These are phyloP conservation scores for Calonectria naviculata DNA, from an alignment of 2,329 filamentous ascomycete species.

Conservation along the genomic window DNA sequence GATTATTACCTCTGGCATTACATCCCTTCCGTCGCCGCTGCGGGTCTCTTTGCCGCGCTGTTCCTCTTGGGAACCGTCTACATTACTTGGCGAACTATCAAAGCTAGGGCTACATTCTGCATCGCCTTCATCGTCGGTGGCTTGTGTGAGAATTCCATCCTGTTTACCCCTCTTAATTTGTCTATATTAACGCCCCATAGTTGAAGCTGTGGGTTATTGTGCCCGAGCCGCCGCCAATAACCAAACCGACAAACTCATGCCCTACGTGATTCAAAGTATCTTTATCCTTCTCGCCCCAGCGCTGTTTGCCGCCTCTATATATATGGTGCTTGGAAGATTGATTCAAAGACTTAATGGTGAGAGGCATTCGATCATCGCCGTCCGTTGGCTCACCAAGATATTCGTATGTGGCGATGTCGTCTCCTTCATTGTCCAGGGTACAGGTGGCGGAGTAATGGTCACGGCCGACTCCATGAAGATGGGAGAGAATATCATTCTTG, in stretches of 20 bases:
- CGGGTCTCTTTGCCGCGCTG: too few relatives aligned
- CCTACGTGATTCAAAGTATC: conserved; percentile 4
- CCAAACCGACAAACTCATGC: conserved; percentile 4
- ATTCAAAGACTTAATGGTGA: neutral
- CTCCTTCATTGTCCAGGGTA: neutral
- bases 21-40: too few relatives aligned
- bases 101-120: too few relatives aligned
- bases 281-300: conserved; percentile 5
- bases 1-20: too few relatives aligned
- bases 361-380: neutral
- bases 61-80: too few relatives aligned
- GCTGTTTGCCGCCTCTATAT: conserved; percentile 1
- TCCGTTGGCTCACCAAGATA: neutral
- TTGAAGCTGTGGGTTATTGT: neutral
- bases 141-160: too few relatives aligned
- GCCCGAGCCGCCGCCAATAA: neutral
- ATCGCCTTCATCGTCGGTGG: too few relatives aligned
- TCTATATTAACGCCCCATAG: neutral
- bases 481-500: conserved; percentile 4
- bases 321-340: neutral
- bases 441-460: neutral
- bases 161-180: too few relatives aligned
- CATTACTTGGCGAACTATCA: too few relatives aligned
- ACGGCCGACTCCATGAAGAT: neutral
- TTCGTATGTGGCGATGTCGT: neutral